Base-by-base conservation (phyloP, 495 filamentous ascomycete species). In the Talaromyces wortmannii region DNA sequence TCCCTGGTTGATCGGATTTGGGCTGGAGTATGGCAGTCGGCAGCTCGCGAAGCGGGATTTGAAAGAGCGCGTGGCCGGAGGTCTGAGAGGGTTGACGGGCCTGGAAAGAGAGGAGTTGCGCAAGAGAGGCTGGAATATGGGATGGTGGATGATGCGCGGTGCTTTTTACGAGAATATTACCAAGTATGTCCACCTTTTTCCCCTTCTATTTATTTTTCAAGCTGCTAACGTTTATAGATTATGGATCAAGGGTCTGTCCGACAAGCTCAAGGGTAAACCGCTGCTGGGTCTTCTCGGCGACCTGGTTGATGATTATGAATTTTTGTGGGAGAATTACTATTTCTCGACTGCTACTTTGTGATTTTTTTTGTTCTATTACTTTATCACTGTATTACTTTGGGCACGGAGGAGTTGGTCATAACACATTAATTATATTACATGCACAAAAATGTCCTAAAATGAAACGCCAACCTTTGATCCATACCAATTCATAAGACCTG, bases 241-340 rank as follows among this genome's bases (percentile, higher is more conserved):
- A 6, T 81, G 86, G 70, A 67, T 90, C 48, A 78, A 80, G 57
- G 72, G 74, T 31, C 45, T 87, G 16, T 84, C 89, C 3, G 69
- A 65, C 29, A 89, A 83, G 61, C 81, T 97, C 61, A 85, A 84
- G 60, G 78, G 79, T 45, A 87, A 88, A 62, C 86, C 87, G 47
- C 72, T 96, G 64, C 79, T 95, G 50, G 85, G 87, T 60, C 72
- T 97, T 60, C 74, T 97, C 13, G 84, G 82, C 1, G 91, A 85
- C 51, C 80, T 98, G 18, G 63, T 97, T 53, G 92, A 95, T 66
- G 95, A 98, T 64, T 97, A 97, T 62, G 89, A 95, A 65, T 97
- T 94, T 64, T 76, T 98, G 13, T 98, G 94, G 94, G 92, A 97
- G 72, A 89, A 95, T 51, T 97, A 95, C 64, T 92, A 98, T 70